Evolutionary conservation across 83 land plant genomes (phyloP).

Genomic region (Picea mariana): DNA sequence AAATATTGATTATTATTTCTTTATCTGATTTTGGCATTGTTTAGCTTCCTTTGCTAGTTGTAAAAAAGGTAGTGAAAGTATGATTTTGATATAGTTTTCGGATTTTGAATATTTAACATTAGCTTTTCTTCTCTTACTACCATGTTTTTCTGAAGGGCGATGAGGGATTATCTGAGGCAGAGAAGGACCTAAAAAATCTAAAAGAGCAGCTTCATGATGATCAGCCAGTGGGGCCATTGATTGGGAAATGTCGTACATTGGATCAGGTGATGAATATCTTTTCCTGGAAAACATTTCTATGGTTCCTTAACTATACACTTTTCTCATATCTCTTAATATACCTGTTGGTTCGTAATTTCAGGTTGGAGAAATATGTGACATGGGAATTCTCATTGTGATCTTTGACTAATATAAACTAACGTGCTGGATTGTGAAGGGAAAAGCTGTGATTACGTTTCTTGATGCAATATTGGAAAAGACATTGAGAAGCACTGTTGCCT

Average conservation of each 20-base stretch:
- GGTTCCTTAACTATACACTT: background rate
- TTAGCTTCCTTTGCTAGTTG: background rate
- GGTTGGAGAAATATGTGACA: background rate
- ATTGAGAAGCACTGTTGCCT: slow-evolving; percentile 84
- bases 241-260: slow-evolving; percentile 84
- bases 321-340: background rate
- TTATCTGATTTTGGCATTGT: background rate
- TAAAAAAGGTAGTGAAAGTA: background rate
- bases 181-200: slow-evolving; percentile 72
- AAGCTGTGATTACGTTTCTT: slow-evolving; percentile 84
- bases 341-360: background rate
- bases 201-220: slow-evolving; percentile 86
- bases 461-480: slow-evolving; percentile 96
- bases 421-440: slow-evolving; percentile 41
- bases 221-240: slow-evolving; percentile 87
- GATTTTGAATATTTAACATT: background rate
- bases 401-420: slow-evolving; percentile 3
- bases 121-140: background rate
- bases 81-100: background rate
- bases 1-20: background rate
- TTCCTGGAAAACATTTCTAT: background rate
- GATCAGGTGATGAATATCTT: slow-evolving; percentile 69
- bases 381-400: background rate
- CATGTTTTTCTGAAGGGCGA: slow-evolving; percentile 58
- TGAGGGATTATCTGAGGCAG: slow-evolving; percentile 76